A percentile compares a stretch with the other conserved stretches of the same genome.
phyloP scores from a whole-genome alignment of 805 yeast species.

The Ogataea populi-albae region DNA sequence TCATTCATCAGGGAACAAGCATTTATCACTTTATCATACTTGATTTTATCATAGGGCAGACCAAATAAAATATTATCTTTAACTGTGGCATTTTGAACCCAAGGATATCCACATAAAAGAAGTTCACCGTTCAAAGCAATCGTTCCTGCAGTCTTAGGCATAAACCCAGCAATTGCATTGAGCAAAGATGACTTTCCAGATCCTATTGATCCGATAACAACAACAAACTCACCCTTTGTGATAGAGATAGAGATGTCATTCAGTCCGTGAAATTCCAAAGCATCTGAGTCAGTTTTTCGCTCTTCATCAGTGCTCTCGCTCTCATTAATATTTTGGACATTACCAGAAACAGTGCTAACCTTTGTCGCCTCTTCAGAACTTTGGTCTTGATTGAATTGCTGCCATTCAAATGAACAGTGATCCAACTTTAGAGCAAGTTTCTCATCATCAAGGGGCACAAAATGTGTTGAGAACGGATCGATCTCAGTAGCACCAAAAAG shows the following conservation, averaged over 20 bases:
- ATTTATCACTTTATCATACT: constrained; percentile 52
- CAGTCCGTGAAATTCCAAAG: constrained; percentile 43
- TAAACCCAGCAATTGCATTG: constrained; percentile 67
- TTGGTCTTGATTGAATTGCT: constrained; percentile 36
- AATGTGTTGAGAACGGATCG: constrained; percentile 34
- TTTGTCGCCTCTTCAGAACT: neutral
- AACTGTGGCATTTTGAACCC: constrained; percentile 82
- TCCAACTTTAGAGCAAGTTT: constrained; percentile 47
- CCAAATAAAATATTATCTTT: constrained; percentile 76
- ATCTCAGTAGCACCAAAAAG: constrained; percentile 40
- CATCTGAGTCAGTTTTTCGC: constrained; percentile 15
- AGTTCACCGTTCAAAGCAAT: constrained; percentile 52
- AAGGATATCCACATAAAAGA: constrained; percentile 60
- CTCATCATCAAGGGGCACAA: constrained; percentile 21
- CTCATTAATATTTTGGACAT: constrained; percentile 1
- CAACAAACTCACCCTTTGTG: constrained; percentile 61
- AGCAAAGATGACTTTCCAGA: constrained; percentile 77
- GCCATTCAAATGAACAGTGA: constrained; percentile 68
- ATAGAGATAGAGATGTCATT: constrained; percentile 48
- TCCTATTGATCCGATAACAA: constrained; percentile 74
- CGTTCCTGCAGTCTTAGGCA: constrained; percentile 54
- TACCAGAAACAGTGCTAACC: constrained; percentile 1
- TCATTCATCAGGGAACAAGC: constrained; percentile 71
- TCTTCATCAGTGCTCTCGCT: constrained; percentile 1
- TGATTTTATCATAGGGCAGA: constrained; percentile 43